Evolutionary conservation across 345 rosid genomes (phyloP), one percentile per base, ranked within the genome.

Genomic region (Eucalyptus curtisii): DNA sequence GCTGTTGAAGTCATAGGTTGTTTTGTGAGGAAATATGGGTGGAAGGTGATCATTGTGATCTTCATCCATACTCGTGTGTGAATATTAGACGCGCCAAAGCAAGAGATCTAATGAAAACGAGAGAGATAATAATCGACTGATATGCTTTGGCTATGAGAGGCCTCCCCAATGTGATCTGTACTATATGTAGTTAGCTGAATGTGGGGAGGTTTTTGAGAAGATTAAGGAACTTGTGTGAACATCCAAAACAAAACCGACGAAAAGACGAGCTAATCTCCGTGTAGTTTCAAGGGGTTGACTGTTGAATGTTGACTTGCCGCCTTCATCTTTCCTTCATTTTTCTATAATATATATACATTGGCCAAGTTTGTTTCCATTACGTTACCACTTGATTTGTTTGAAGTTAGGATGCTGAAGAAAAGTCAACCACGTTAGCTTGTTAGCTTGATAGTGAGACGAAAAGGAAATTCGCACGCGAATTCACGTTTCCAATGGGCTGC

Each of bases 221-320:
- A 76, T 15, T 64, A 19, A 45, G 88, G 68, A 40, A 81, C 86
- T 86, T 61, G 89, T 53, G 76, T 55, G 52, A 37, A 31, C 47
- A 45, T 24, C 27, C 90, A 85, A 55, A 79, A 11, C 55, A 9
- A 20, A 49, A 81, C 86, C 42, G 30, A 68, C 42, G 20, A 45
- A 81, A 37, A 19, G 13, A 49, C 7, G 47, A 37, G 84, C 30
- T 76, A 40, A 76, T 37, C 30, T 10, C 42, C 47, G 30, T 19
- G 50, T 57, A 85, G 88, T 64, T 85, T 82, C 25, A 88, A 86
- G 82, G 61, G 48, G 89, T 89, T 89, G 92, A 91, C 90, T 66
- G 90, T 91, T 88, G 88, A 91, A 88, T 81, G 89, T 88, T 89
- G 92, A 91, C 91, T 88, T 64, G 30, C 48, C 85, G 12, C 79